Percentiles rank a stretch among this genome's conserved stretches.
Evolutionary conservation across 2,329 filamentous ascomycete genomes (phyloP).

Genomic region (Thyridium curvatum): DNA sequence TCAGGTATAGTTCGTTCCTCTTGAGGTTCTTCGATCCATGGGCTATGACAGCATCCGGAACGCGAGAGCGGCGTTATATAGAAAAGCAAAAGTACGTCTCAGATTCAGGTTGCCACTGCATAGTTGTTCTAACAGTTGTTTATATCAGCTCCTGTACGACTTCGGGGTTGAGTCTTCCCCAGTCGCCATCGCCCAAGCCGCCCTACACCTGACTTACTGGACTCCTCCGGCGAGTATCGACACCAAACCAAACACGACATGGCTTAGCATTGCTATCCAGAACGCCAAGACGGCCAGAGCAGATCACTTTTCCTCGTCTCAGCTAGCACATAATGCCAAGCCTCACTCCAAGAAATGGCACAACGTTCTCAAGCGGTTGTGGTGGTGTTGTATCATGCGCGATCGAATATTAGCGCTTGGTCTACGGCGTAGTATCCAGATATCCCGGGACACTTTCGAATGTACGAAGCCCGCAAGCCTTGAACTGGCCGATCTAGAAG

Average conservation of each 20-base stretch:
- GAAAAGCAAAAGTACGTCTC: constrained; percentile 13
- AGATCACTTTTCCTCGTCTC: constrained; percentile 7
- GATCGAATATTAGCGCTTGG: too few relatives aligned
- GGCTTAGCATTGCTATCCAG: constrained; percentile 12
- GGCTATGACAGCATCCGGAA: constrained; percentile 8
- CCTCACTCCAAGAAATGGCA: neutral
- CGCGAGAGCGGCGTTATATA: constrained; percentile 9
- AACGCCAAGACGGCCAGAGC: constrained; percentile 11
- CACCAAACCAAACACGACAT: constrained; percentile 14
- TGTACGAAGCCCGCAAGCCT: constrained; percentile 11
- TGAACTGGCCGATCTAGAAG: neutral
- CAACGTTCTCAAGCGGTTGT: neutral
- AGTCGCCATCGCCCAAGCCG: constrained; percentile 31
- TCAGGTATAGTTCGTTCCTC: constrained; percentile 13
- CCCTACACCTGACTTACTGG: constrained; percentile 37
- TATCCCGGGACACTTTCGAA: too few relatives aligned
- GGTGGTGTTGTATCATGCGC: too few relatives aligned
- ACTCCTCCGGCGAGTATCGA: constrained; percentile 28
- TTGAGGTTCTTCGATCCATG: constrained; percentile 7
- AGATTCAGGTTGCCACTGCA: neutral
- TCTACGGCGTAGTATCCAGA: too few relatives aligned
- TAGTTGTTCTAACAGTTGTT: neutral
- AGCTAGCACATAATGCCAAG: neutral
- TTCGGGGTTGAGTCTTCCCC: constrained; percentile 36
- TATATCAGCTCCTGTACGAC: constrained; percentile 30